Percentiles rank a stretch among this genome's conserved stretches.
Conservation (phyloP, 2,329 filamentous ascomycete genomes). For the Fusarium keratoplasticum region DNA sequence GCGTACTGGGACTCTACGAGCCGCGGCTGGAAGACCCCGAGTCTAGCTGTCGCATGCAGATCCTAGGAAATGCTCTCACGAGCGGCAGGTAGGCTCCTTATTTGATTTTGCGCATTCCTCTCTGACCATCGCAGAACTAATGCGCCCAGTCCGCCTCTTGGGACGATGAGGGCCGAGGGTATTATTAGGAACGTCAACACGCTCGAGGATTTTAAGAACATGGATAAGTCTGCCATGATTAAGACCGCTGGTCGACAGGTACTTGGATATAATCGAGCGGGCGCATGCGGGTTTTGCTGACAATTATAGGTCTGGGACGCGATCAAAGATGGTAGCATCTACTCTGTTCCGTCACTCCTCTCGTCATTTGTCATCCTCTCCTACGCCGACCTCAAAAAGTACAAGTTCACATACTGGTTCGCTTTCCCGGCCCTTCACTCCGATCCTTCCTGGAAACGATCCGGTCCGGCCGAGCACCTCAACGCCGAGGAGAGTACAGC, state of each 20-base stretch:
- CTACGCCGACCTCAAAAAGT: conserved; percentile 96
- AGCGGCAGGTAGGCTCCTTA: conserved; percentile 76
- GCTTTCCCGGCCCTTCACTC: conserved; percentile 95
- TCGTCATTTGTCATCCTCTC: conserved; percentile 90
- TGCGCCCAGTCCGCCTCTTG: conserved; percentile 70
- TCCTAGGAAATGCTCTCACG: conserved; percentile 87
- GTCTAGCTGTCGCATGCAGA: conserved; percentile 88
- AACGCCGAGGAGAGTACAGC: conserved; percentile 77
- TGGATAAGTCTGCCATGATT: conserved; percentile 83
- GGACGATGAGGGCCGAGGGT: conserved; percentile 86
- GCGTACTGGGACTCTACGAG: conserved; percentile 89
- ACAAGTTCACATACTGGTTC: conserved; percentile 98
- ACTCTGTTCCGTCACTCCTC: conserved; percentile 91
- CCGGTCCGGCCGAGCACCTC: conserved; percentile 66
- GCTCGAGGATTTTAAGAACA: conserved; percentile 88
- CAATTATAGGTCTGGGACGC: conserved; percentile 90
- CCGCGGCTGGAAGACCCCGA: conserved; percentile 79
- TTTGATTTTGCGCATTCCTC: conserved; percentile 32
- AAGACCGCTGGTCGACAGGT: conserved; percentile 84
- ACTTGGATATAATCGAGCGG: conserved; percentile 27
- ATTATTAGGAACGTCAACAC: conserved; percentile 98
- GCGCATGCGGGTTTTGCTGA: conserved; percentile 20
- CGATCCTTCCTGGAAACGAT: conserved; percentile 81
- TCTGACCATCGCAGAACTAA: conserved; percentile 45
- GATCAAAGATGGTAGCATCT: conserved; percentile 95